phyloP scores from a whole-genome alignment of 1,284 basidiomycete genomes.

The Tilletiaria anomala region DNA sequence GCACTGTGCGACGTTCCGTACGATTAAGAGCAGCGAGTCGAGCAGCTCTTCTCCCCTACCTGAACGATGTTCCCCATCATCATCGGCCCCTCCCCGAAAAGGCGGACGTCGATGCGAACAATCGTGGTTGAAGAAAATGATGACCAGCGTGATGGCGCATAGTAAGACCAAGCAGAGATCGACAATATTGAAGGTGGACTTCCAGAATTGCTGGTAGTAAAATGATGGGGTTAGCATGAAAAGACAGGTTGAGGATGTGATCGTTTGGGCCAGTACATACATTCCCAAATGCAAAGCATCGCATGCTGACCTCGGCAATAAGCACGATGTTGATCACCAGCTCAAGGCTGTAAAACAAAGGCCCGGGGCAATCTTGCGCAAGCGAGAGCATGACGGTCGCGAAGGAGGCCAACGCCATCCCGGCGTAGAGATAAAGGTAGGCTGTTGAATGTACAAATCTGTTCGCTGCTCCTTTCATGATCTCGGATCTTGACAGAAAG shows the following conservation, averaged over 20 bases:
- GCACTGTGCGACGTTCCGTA: slow-evolving; percentile 31
- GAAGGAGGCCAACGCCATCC: slow-evolving; percentile 32
- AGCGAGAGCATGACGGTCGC: slow-evolving; percentile 31
- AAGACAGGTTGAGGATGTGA: background rate
- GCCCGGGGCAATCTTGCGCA: slow-evolving; percentile 24
- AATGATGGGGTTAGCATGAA: background rate
- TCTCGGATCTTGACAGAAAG: slow-evolving; percentile 25
- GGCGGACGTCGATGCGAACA: slow-evolving; percentile 21
- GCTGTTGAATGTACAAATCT: slow-evolving; percentile 35
- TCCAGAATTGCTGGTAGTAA: slow-evolving; percentile 29
- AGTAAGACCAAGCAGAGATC: slow-evolving; percentile 31
- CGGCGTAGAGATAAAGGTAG: slow-evolving; percentile 36
- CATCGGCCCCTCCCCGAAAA: slow-evolving; percentile 9
- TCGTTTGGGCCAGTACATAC: slow-evolving; percentile 3
- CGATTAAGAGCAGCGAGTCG: slow-evolving; percentile 33
- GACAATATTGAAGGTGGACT: slow-evolving; percentile 33
- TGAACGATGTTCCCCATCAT: slow-evolving; percentile 8
- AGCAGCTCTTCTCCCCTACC: slow-evolving; percentile 33
- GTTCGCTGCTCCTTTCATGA: slow-evolving; percentile 37
- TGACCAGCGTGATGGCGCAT: slow-evolving; percentile 29
- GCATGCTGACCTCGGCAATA: slow-evolving; percentile 31
- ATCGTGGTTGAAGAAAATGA: slow-evolving; percentile 35
- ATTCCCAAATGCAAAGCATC: slow-evolving; percentile 31
- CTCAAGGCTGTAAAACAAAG: slow-evolving; percentile 32
- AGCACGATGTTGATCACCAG: slow-evolving; percentile 30